These are phyloP conservation scores for Leishmania major DNA, from an alignment of 208 protist species.

Conservation along the genomic window DNA sequence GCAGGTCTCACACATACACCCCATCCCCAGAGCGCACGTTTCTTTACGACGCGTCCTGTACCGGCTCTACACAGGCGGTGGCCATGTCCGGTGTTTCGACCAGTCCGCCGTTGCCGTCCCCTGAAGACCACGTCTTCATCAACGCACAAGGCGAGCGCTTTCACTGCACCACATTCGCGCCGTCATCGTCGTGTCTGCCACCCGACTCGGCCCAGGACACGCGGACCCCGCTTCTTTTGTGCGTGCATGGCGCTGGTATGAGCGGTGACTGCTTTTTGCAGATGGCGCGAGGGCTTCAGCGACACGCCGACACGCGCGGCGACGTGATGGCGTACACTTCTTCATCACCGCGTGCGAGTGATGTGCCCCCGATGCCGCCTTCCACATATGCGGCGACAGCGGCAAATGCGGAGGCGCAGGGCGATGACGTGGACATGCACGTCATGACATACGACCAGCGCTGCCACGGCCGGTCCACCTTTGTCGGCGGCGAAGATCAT, in stretches of 20 bases:
- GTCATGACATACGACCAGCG: conserved; percentile 86
- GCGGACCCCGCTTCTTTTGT: conserved; percentile 70
- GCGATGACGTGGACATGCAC: conserved; percentile 43
- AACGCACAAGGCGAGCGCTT: conserved; percentile 55
- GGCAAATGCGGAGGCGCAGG: conserved; percentile 17
- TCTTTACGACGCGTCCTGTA: background rate
- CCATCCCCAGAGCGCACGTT: background rate
- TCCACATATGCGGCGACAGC: background rate
- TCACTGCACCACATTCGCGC: conserved; percentile 50
- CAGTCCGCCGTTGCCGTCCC: conserved; percentile 1
- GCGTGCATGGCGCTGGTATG: conserved; percentile 92
- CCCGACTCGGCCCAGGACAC: background rate
- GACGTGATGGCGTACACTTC: background rate
- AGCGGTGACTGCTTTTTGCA: conserved; percentile 72
- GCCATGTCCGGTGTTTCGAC: background rate
- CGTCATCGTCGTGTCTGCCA: background rate
- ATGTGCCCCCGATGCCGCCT: background rate
- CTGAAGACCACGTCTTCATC: conserved; percentile 38
- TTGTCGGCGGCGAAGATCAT: conserved; percentile 55
- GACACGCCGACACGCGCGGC: background rate
- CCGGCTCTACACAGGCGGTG: background rate
- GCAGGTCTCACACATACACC: background rate
- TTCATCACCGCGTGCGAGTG: background rate
- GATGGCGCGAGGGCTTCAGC: conserved; percentile 47
- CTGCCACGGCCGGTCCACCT: conserved; percentile 86